Percentiles rank a stretch among this genome's conserved stretches.
Evolutionary conservation across 106 monocot genomes (phyloP).

Genomic region (Apostasia ramifera): DNA sequence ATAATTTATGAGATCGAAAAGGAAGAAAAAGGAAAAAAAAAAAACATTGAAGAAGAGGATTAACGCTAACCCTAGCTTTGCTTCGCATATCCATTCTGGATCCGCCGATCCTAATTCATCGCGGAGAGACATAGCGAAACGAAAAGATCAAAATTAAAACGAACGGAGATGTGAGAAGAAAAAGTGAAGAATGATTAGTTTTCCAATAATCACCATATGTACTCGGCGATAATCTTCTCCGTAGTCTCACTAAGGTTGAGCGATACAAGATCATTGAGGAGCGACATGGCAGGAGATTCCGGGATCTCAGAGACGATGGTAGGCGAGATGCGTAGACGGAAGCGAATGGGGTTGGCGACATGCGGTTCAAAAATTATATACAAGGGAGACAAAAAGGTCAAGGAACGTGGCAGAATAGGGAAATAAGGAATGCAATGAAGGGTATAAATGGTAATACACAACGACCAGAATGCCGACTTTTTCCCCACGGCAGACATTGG

Average conservation of each 20-base stretch:
- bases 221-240: conserved; percentile 61
- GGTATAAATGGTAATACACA: no score
- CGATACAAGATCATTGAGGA: conserved; percentile 26
- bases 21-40: background rate
- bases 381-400: no score
- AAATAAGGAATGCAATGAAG: no score
- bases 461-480: no score
- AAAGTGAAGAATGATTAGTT: background rate
- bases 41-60: background rate
- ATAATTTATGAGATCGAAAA: background rate
- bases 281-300: conserved; percentile 20
- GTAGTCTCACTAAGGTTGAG: conserved; percentile 34
- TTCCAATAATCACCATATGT: conserved; percentile 31
- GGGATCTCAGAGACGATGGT: background rate
- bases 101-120: conserved; percentile 15
- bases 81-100: conserved; percentile 50
- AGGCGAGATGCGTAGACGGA: background rate
- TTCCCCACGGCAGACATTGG: no score
- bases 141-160: background rate
- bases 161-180: background rate
- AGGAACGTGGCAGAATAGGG: no score
- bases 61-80: conserved; percentile 32
- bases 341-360: no score
- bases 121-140: background rate
- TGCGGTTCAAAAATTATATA: no score